A percentile compares a stretch with the other conserved stretches of the same genome.
Conservation (phyloP, 75 land plant genomes). For the Pinus albicaulis region DNA sequence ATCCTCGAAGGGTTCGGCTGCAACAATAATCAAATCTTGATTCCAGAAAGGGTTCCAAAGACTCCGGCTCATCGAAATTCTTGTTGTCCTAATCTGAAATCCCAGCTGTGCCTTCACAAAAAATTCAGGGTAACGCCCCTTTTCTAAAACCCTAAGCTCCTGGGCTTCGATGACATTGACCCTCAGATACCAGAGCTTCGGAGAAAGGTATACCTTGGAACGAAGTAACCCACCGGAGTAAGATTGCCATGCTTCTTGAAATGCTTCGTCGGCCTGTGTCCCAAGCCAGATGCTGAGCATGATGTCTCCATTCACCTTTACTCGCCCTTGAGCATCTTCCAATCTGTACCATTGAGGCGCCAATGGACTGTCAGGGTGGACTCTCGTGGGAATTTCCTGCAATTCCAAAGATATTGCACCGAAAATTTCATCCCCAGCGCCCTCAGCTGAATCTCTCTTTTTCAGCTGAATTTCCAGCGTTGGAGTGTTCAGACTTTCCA, state of each 20-base stretch:
- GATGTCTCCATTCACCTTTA: constrained; percentile 35
- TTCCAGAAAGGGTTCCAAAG: constrained; percentile 63
- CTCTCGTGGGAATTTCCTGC: constrained; percentile 65
- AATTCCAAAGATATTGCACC: constrained; percentile 68
- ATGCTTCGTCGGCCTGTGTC: constrained; percentile 78
- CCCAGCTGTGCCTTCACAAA: constrained; percentile 52
- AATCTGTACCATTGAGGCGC: constrained; percentile 87
- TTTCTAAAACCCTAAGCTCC: constrained; percentile 45
- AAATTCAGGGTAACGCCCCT: constrained; percentile 31
- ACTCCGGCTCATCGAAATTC: constrained; percentile 11
- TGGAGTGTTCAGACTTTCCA: too few species aligned
- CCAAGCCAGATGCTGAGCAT: constrained; percentile 82
- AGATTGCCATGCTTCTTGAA: constrained; percentile 87
- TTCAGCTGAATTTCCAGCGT: too few species aligned
- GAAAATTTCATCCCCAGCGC: not conserved
- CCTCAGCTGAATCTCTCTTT: too few species aligned
- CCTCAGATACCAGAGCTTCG: constrained; percentile 83
- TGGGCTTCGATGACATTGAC: constrained; percentile 77
- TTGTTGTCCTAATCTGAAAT: constrained; percentile 47
- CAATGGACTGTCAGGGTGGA: constrained; percentile 77
- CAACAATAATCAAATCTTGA: constrained; percentile 81
- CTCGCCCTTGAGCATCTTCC: constrained; percentile 27
- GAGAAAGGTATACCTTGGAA: constrained; percentile 77
- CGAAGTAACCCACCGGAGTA: constrained; percentile 73
- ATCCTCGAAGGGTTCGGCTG: constrained; percentile 95